Evolutionary conservation across 176 grass and related monocot species (phyloP), one percentile per base, ranked within the genome.

Genomic region (Eleusine coracana): DNA sequence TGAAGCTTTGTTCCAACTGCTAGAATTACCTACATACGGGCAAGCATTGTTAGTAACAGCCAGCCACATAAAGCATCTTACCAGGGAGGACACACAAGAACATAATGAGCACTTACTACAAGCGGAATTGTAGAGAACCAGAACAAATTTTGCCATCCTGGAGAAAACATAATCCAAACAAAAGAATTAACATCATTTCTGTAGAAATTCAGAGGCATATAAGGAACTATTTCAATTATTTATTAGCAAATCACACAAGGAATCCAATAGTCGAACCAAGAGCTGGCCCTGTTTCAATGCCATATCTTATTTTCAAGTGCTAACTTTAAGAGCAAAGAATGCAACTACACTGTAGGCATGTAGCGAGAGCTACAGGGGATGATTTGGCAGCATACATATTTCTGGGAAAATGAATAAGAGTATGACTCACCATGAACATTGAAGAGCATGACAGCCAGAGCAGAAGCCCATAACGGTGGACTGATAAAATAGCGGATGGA

Each of bases 1-100:
- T 94, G 92, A 36, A 97, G 87, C 84, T 97, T 97, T 80, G 90
- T 94, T 78, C 95, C 95, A 28, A 94, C 71, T 55, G 86, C 90
- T 64, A 94, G 92, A 84, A 94, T 94, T 51, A 94, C 78, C 95
- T 98, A 80, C 9, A 91, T 76, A 45, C 12, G 61, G 29, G 82
- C 38, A 44, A 36, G 14, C 18, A 39, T 59, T 42, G 5, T 89
- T 63, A 86, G 27, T n/a, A 73, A 15, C 41, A 69, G 39, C 8
- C 42, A 44, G 42, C n/a, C 36, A 62, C 40, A 66, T 40, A 73
- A 51, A 64, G 45, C 29, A 75, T 42, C 40, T 74, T 37, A 61
- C 7, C 21, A 31, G 16, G 16, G 52, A 16, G 52, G 6, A 44
- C 68, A 50, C 62, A 55, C 0, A 56, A 20, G 6, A 7, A 9